Conservation (phyloP, 2,329 filamentous ascomycete species). For the Fusarium subglutinans region DNA sequence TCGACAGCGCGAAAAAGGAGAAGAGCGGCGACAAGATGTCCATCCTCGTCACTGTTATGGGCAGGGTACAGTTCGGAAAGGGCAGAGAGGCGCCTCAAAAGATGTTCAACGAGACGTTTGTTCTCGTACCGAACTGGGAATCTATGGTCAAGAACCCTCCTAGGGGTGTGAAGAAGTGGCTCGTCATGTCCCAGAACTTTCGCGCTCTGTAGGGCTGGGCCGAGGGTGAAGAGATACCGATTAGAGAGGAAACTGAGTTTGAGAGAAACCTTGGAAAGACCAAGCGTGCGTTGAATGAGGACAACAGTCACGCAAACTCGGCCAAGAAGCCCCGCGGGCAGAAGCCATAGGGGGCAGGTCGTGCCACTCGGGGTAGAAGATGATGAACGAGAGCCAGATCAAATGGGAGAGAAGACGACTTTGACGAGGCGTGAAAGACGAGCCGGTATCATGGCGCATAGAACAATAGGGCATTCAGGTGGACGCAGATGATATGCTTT, state of each 20-base stretch:
- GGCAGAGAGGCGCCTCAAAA: slow-evolving; percentile 69
- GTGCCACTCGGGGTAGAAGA: neutral
- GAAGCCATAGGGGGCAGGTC: slow-evolving; percentile 4
- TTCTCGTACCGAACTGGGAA: slow-evolving; percentile 81
- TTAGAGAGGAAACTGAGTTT: neutral
- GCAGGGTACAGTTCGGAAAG: slow-evolving; percentile 74
- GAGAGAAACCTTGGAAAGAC: neutral
- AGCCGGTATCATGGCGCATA: neutral
- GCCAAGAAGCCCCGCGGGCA: slow-evolving; percentile 9
- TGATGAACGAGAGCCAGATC: neutral
- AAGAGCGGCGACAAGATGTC: slow-evolving; percentile 69
- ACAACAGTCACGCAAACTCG: slow-evolving; percentile 15
- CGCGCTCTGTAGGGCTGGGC: slow-evolving; percentile 57
- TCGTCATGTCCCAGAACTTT: slow-evolving; percentile 79
- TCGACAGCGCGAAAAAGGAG: slow-evolving; percentile 54
- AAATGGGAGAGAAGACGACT: neutral
- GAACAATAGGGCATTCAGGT: neutral
- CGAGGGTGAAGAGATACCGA: neutral
- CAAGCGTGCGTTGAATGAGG: slow-evolving; percentile 12
- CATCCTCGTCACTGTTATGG: slow-evolving; percentile 77
- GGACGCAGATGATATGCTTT: neutral
- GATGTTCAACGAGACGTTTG: slow-evolving; percentile 82
- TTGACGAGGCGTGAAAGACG: neutral
- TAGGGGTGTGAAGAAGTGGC: slow-evolving; percentile 65
- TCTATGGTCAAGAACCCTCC: slow-evolving; percentile 62